phyloP scores from a whole-genome alignment of 73 alveolate species.

The Paramecium bursaria region DNA sequence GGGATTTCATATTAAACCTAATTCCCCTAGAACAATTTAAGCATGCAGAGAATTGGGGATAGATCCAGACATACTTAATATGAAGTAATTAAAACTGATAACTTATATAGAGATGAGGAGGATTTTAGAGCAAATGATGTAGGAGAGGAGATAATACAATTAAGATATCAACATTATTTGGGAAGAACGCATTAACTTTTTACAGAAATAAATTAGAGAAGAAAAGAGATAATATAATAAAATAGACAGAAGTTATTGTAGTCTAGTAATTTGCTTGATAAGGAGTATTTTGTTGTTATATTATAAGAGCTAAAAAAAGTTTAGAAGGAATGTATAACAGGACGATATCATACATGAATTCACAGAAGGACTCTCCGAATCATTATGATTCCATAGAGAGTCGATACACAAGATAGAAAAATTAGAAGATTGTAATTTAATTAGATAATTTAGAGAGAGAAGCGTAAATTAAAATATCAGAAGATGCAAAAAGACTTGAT shows the following conservation, averaged over 20 bases:
- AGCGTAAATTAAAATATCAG: constrained; percentile 19
- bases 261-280: background rate
- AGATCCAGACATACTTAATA: constrained; percentile 2
- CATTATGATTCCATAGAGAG: constrained; percentile 5
- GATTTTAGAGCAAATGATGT: constrained; percentile 29
- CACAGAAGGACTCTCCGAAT: background rate
- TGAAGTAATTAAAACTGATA: background rate
- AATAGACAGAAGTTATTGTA: constrained; percentile 7
- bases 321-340: constrained; percentile 36
- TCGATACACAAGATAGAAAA: constrained; percentile 20
- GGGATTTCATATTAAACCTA: constrained; percentile 6
- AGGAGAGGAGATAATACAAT: constrained; percentile 12
- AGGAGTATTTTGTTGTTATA: background rate
- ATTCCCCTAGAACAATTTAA: constrained; percentile 48
- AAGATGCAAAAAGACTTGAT: constrained; percentile 53
- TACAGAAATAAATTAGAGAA: constrained; percentile 42
- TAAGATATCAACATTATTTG: constrained; percentile 38
- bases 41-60: constrained; percentile 48
- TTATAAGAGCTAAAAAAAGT: background rate
- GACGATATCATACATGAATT: background rate
- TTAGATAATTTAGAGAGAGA: constrained; percentile 16
- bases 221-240: constrained; percentile 37
- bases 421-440: background rate
- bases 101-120: background rate
- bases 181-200: constrained; percentile 49